Evolutionary conservation across 148 eudicot genomes (phyloP).

Genomic region (Nepenthes mirabilis): DNA sequence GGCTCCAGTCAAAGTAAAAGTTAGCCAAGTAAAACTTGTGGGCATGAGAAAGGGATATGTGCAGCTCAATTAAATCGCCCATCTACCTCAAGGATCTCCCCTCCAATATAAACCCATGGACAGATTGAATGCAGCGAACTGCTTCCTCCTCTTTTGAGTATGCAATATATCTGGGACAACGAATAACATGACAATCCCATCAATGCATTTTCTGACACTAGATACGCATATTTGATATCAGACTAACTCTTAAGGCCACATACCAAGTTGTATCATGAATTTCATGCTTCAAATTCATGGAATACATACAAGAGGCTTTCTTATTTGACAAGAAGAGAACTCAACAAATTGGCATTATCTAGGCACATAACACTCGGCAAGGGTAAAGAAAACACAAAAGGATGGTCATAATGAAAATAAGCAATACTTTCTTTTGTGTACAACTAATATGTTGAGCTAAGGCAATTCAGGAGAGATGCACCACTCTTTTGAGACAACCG

Average conservation of each 20-base stretch:
- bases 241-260: background rate
- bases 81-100: conserved; percentile 65
- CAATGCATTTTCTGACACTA: background rate
- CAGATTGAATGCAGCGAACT: conserved; percentile 86
- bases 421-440: too few relatives aligned
- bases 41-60: background rate
- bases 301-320: too few relatives aligned
- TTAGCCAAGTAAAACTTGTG: background rate
- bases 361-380: too few relatives aligned
- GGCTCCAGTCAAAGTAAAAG: background rate
- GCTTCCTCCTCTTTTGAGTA: conserved; percentile 96
- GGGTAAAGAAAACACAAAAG: too few relatives aligned
- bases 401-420: too few relatives aligned
- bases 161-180: conserved; percentile 67
- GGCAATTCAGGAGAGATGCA: too few relatives aligned
- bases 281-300: too few relatives aligned
- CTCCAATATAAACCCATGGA: conserved; percentile 75
- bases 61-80: background rate
- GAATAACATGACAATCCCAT: background rate
- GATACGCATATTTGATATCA: background rate
- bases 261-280: too few relatives aligned
- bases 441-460: too few relatives aligned
- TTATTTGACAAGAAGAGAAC: too few relatives aligned
- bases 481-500: too few relatives aligned
- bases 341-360: too few relatives aligned